Evolutionary conservation across 1,284 basidiomycete species (phyloP).

Genomic region (Malassezia nana): DNA sequence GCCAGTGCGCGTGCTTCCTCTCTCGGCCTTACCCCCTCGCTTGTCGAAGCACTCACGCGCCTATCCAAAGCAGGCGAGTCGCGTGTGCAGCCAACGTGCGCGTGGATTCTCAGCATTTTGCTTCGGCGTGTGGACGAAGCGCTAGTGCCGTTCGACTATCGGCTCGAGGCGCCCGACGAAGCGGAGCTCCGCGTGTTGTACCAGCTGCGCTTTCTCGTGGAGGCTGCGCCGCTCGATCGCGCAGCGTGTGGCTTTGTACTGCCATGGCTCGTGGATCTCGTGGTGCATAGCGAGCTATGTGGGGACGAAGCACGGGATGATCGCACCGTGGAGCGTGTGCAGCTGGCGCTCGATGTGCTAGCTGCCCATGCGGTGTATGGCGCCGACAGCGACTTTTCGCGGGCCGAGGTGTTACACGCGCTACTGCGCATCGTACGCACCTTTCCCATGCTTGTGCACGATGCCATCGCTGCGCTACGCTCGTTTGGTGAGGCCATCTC

Average conservation of each 20-base stretch:
- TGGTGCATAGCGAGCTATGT: constrained; percentile 61
- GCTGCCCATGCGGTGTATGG: constrained; percentile 77
- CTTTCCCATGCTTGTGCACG: constrained; percentile 74
- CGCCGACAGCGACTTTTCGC: constrained; percentile 50
- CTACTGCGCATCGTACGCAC: constrained; percentile 66
- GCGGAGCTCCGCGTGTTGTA: constrained; percentile 78
- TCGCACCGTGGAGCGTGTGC: constrained; percentile 73
- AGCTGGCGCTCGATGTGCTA: constrained; percentile 72
- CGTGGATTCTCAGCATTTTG: constrained; percentile 28
- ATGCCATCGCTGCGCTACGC: constrained; percentile 70
- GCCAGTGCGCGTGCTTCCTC: constrained; percentile 18
- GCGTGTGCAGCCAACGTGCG: constrained; percentile 19
- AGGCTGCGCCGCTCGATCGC: constrained; percentile 71
- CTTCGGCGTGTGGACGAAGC: constrained; percentile 33
- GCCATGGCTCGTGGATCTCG: constrained; percentile 65
- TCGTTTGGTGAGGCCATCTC: constrained; percentile 75
- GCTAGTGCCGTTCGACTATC: constrained; percentile 32
- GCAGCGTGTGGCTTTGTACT: constrained; percentile 73
- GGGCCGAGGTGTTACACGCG: constrained; percentile 55
- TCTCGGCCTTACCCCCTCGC: neutral
- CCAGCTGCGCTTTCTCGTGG: constrained; percentile 69
- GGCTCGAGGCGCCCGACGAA: constrained; percentile 49
- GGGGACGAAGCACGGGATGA: constrained; percentile 56
- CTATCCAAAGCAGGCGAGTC: neutral
- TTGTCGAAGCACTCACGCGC: neutral